These are phyloP conservation scores for Gossypioides kirkii DNA, from an alignment of 345 rosid species.

Conservation along the genomic window DNA sequence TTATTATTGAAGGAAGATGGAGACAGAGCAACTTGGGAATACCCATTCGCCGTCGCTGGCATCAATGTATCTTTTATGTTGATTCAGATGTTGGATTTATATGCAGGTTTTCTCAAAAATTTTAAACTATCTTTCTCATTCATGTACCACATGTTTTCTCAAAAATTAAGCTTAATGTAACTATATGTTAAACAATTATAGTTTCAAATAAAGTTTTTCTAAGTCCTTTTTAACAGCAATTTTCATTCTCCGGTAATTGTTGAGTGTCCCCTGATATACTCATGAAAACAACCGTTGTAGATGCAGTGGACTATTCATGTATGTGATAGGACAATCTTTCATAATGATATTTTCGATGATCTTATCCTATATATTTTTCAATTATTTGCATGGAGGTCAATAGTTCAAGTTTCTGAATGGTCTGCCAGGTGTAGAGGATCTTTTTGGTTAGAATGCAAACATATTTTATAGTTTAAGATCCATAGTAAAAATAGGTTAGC, in stretches of 20 bases:
- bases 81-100: constrained; percentile 89
- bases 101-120: constrained; percentile 38
- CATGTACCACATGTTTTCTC: neutral
- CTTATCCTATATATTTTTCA: too few relatives aligned
- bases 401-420: neutral
- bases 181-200: neutral
- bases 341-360: neutral
- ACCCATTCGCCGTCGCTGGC: constrained; percentile 98
- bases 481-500: neutral
- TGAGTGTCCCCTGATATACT: neutral
- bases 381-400: neutral
- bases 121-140: neutral
- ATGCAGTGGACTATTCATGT: neutral
- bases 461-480: neutral
- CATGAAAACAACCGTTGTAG: neutral
- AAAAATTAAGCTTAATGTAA: neutral
- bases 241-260: neutral
- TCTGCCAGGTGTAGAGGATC: neutral
- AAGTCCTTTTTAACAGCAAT: neutral
- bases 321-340: neutral
- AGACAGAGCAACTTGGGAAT: constrained; percentile 84
- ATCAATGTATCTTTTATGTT: constrained; percentile 89
- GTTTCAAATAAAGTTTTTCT: neutral
- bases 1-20: constrained; percentile 87
- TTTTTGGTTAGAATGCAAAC: neutral